These are phyloP conservation scores for Triticum urartu DNA, from an alignment of 176 grass and related monocot genomes.

Conservation along the genomic window DNA sequence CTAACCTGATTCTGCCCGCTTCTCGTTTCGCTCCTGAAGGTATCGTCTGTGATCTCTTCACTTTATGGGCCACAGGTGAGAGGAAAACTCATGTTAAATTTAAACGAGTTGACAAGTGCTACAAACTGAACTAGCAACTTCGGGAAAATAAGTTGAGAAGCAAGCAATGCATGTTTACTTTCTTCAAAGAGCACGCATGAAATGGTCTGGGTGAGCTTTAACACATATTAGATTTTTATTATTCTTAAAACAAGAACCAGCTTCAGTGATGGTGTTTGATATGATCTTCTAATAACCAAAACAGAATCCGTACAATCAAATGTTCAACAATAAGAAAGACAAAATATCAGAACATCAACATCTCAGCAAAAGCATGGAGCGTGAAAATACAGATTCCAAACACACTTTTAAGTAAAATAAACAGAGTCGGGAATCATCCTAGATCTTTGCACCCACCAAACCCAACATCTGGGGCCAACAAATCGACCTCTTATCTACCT, in stretches of 20 bases:
- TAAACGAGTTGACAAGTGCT: background rate
- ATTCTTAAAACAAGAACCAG: background rate
- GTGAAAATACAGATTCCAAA: background rate
- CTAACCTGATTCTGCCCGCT: conserved; percentile 61
- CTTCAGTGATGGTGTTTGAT: background rate
- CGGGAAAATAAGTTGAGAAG: background rate
- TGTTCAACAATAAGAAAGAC: background rate
- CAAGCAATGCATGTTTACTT: background rate
- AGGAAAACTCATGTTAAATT: background rate
- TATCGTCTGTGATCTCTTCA: conserved; percentile 59
- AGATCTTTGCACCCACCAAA: conserved; percentile 29
- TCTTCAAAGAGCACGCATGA: background rate
- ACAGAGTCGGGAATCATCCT: conserved; percentile 21
- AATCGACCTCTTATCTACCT: conserved; percentile 18
- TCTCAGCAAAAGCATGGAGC: background rate
- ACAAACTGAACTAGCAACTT: background rate
- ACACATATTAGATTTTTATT: background rate
- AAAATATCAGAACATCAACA: conserved; percentile 10
- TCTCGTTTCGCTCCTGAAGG: conserved; percentile 63
- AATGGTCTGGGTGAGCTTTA: background rate
- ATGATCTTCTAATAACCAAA: background rate
- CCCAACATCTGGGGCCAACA: conserved; percentile 16
- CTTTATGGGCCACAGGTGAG: conserved; percentile 44
- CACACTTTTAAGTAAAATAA: conserved; percentile 3
- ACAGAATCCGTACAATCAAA: background rate